Evolutionary conservation across 805 yeast genomes (phyloP).

Genomic region (Torulaspora quercuum): DNA sequence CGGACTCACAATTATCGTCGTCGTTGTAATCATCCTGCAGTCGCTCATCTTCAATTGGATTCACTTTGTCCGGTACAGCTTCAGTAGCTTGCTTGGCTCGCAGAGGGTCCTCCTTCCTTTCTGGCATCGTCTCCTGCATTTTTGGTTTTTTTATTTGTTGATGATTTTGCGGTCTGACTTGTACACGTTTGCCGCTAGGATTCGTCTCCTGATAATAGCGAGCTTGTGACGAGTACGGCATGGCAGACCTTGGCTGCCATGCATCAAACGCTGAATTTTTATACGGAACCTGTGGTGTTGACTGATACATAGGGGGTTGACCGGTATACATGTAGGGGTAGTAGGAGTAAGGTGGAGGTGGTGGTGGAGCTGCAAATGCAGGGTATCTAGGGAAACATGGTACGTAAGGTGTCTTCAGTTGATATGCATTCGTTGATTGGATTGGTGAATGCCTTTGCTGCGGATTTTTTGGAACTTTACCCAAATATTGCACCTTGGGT

Average conservation of each 20-base stretch:
- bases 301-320: conserved; percentile 11
- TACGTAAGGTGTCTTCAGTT: conserved; percentile 16
- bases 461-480: conserved; percentile 13
- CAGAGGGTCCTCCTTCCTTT: too few species aligned
- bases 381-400: conserved; percentile 14
- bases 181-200: conserved; percentile 5
- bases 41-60: conserved; percentile 2
- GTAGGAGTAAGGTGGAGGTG: conserved; percentile 9
- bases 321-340: conserved; percentile 13
- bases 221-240: conserved; percentile 16
- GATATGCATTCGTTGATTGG: conserved; percentile 11
- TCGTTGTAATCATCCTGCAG: conserved; percentile 1
- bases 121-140: background rate
- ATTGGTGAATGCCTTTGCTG: conserved; percentile 4
- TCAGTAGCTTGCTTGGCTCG: too few species aligned
- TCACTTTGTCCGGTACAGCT: too few species aligned
- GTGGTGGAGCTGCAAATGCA: conserved; percentile 9
- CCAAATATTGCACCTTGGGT: conserved; percentile 32
- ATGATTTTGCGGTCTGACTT: conserved; percentile 1
- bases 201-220: conserved; percentile 13
- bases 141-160: conserved; percentile 1
- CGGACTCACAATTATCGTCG: conserved; percentile 23
- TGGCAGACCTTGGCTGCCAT: conserved; percentile 16
- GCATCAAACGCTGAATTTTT: conserved; percentile 4
- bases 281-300: conserved; percentile 7